Conservation (phyloP, 345 rosid genomes). For the Ricinus communis region DNA sequence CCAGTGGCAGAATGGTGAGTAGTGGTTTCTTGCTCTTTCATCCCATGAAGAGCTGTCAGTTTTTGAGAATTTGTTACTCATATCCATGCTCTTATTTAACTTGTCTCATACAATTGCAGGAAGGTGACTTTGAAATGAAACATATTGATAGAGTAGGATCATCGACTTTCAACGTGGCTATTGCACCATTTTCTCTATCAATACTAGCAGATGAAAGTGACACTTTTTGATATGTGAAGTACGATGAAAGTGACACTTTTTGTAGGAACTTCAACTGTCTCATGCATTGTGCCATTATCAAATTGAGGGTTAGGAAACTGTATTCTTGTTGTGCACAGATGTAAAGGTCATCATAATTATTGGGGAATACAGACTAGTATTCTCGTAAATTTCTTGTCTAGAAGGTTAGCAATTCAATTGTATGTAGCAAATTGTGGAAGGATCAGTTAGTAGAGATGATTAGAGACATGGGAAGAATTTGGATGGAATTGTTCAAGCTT, state of each 20-base stretch:
- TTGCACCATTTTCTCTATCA: conserved; percentile 68
- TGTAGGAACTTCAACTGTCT: neutral
- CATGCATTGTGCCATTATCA: conserved; percentile 8
- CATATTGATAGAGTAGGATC: conserved; percentile 54
- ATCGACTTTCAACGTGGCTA: conserved; percentile 56
- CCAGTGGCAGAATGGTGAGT: conserved; percentile 70
- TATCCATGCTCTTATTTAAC: too few species aligned
- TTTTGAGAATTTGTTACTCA: too few species aligned
- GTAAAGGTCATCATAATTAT: conserved; percentile 7
- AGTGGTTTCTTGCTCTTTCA: conserved; percentile 3
- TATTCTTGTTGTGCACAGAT: neutral
- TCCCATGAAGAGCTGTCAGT: neutral
- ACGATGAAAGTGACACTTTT: neutral
- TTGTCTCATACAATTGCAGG: conserved; percentile 37
- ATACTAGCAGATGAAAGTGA: conserved; percentile 53
- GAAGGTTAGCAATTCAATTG: conserved; percentile 5
- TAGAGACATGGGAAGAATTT: neutral
- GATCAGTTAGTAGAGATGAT: neutral
- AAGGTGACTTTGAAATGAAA: conserved; percentile 84
- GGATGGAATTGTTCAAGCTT: too few species aligned
- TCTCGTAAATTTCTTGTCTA: conserved; percentile 8
- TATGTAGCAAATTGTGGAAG: conserved; percentile 9
- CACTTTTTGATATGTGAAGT: conserved; percentile 25
- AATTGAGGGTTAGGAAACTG: conserved; percentile 10
- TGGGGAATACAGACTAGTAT: neutral